Base-by-base conservation (phyloP, 1,139 yeast genomes). In the Suzukiozyma palmioleophila region DNA sequence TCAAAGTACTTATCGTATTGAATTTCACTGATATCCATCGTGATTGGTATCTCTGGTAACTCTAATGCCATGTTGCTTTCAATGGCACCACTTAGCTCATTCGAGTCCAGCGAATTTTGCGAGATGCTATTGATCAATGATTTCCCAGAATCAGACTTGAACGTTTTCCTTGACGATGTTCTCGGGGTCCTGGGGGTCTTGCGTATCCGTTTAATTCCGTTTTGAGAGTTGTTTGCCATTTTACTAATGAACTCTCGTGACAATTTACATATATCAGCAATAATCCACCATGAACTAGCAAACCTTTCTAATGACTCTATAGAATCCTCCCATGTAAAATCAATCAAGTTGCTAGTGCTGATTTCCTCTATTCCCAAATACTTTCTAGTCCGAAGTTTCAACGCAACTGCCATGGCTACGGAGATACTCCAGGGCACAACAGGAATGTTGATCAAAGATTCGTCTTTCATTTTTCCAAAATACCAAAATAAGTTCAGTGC, bases 401-500 rank as follows among this genome's bases (percentile, higher is more conserved):
- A 39, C 1, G 50, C 45, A 7, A 44, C 46, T 7, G 53, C 50
- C 53, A 49, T 49, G 2, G 49, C 47, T 7, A 49, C 35, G 4
- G 60, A 51, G 36, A 58, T 47, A 44, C 62, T 52, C 60, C 62
- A 62, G 1, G 64, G 60, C 12, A 62, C 44, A 22, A 59, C 36
- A 1, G 66, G 65, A n/a, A 63, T 48, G 21, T 59, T 50, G 18
- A 60, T 39, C 26, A 56, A 42, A 34, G 43, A 41, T 12, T 54
- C 55, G 3, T 50, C 55, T 16, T 49, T 44, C 46, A 56, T 50
- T 32, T 51, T 48, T 9, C 43, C 39, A 30, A 56, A 31, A 40
- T 62, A 60, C 52, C 56, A 60, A 14, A 60, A 43, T 22, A 63
- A 56, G 38, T 63, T 62, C 33, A 47, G 51, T 4, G 64, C 46